Conservation (phyloP, 164 flowering plant species). For the Vitis rotundifolia region DNA sequence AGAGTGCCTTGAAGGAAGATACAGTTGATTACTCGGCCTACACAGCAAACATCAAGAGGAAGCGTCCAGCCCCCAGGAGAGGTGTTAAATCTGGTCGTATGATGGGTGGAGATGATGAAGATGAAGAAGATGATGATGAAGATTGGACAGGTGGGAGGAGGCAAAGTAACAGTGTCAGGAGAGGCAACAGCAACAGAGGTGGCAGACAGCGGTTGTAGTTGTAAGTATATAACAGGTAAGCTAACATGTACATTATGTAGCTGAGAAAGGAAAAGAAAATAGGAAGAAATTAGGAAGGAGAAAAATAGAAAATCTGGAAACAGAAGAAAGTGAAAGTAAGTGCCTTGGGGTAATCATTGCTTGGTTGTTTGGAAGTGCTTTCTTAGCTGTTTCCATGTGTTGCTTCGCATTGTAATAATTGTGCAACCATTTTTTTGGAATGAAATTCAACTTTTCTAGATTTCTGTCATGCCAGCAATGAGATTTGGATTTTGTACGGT, state of each 20-base stretch:
- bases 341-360: too few species aligned
- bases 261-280: slow-evolving; percentile 9
- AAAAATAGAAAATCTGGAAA: slow-evolving; percentile 14
- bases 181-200: slow-evolving; percentile 33
- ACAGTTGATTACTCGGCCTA: slow-evolving; percentile 77
- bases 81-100: slow-evolving; percentile 38
- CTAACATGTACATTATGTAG: slow-evolving; percentile 56
- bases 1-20: slow-evolving; percentile 83
- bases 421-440: slow-evolving; percentile 8
- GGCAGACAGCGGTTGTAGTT: slow-evolving; percentile 42
- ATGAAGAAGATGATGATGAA: slow-evolving; percentile 45
- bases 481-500: neutral
- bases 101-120: slow-evolving; percentile 45
- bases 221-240: slow-evolving; percentile 34
- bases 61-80: slow-evolving; percentile 72
- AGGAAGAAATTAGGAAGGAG: slow-evolving; percentile 12
- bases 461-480: neutral
- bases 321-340: slow-evolving; percentile 5
- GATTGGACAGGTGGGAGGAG: slow-evolving; percentile 45
- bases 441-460: slow-evolving; percentile 4
- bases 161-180: slow-evolving; percentile 43
- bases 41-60: slow-evolving; percentile 71
- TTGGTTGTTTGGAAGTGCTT: neutral
- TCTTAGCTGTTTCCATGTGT: slow-evolving; percentile 18
- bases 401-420: neutral